Conservation (phyloP, 305 asterid genomes). For the Coffea humblotiana region DNA sequence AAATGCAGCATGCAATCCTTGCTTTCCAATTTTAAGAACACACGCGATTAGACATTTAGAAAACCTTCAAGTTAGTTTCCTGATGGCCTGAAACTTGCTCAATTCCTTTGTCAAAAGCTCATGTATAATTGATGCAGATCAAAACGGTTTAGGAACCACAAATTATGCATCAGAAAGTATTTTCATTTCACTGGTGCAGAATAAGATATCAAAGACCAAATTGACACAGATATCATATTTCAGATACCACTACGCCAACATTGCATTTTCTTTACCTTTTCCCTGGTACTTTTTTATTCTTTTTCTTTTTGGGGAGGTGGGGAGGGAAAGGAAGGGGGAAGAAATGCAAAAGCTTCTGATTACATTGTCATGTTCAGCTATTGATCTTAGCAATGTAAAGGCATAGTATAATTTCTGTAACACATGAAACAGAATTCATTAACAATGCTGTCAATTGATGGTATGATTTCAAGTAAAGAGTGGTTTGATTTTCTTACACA, state of each 20-base stretch:
- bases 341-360: background rate
- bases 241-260: background rate
- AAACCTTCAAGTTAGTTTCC: background rate
- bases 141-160: background rate
- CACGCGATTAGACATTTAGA: background rate
- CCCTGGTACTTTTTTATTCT: background rate
- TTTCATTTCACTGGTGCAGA: background rate
- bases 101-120: background rate
- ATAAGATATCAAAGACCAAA: background rate
- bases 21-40: background rate
- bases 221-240: background rate
- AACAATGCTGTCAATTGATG: background rate
- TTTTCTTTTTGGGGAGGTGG: no score
- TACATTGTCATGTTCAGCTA: background rate
- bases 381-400: background rate
- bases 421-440: background rate
- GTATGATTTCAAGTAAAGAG: background rate
- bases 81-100: background rate
- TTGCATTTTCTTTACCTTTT: background rate
- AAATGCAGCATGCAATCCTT: background rate
- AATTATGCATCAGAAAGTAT: background rate
- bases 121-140: background rate
- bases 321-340: background rate
- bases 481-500: background rate
- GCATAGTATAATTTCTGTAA: background rate